Evolutionary conservation across 306 rosid genomes (phyloP).

Genomic region (Vigna mungo): DNA sequence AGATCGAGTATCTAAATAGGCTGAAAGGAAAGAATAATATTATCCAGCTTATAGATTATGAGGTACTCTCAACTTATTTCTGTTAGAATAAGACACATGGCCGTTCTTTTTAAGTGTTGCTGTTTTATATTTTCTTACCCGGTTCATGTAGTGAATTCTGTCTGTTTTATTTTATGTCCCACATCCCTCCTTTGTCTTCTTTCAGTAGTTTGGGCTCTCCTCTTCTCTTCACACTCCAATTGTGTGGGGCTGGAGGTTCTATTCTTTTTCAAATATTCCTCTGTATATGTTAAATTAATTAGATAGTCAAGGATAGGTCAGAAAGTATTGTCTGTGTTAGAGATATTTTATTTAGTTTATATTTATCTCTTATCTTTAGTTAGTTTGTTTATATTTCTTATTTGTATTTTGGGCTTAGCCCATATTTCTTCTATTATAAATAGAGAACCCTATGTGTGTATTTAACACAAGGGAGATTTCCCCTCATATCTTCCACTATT

Average conservation of each 20-base stretch:
- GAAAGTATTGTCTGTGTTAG: not conserved
- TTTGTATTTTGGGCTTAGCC: too few relatives aligned
- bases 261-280: not conserved
- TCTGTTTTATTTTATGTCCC: not conserved
- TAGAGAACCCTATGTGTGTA: too few relatives aligned
- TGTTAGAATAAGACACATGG: not conserved
- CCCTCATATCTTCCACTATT: too few relatives aligned
- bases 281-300: not conserved
- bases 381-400: too few relatives aligned
- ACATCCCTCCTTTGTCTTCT: not conserved
- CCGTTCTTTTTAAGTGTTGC: slow-evolving; percentile 29
- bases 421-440: too few relatives aligned
- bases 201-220: slow-evolving; percentile 4
- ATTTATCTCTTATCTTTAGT: too few relatives aligned
- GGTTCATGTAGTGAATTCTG: not conserved
- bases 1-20: slow-evolving; percentile 87
- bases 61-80: slow-evolving; percentile 62
- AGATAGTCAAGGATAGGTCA: not conserved
- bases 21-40: slow-evolving; percentile 87
- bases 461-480: too few relatives aligned
- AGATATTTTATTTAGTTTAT: too few relatives aligned
- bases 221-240: not conserved
- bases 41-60: slow-evolving; percentile 91
- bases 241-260: not conserved
- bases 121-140: slow-evolving; percentile 11